Percentiles rank a stretch among this genome's conserved stretches.
phyloP scores from a whole-genome alignment of 805 yeast genomes.

The Priceomyces medius region DNA sequence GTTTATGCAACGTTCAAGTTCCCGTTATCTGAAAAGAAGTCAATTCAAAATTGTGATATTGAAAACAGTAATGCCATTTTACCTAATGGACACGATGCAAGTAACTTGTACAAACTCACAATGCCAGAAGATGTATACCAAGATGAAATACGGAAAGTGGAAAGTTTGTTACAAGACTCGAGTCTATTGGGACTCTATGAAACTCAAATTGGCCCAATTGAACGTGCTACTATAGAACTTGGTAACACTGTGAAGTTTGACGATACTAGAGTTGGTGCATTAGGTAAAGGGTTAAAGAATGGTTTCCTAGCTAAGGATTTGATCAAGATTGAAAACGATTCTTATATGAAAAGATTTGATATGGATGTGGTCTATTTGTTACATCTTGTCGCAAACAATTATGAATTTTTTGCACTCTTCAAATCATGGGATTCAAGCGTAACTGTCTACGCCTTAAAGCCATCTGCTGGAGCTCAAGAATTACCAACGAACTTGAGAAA shows the following conservation, averaged over 20 bases:
- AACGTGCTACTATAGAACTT: conserved; percentile 74
- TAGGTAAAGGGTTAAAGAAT: conserved; percentile 79
- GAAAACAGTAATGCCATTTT: conserved; percentile 59
- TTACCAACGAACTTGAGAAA: conserved; percentile 54
- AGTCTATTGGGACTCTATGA: conserved; percentile 74
- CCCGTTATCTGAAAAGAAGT: conserved; percentile 37
- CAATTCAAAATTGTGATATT: conserved; percentile 51
- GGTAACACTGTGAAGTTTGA: conserved; percentile 75
- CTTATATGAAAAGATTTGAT: conserved; percentile 55
- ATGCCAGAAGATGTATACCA: conserved; percentile 66
- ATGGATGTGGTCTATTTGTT: conserved; percentile 63
- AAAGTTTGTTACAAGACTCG: conserved; percentile 62
- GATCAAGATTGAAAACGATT: conserved; percentile 45
- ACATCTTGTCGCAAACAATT: conserved; percentile 70
- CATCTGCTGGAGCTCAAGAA: conserved; percentile 64
- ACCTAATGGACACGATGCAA: conserved; percentile 65
- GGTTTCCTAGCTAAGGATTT: conserved; percentile 74
- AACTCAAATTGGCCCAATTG: conserved; percentile 61
- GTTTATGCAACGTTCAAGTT: conserved; percentile 67
- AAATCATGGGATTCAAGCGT: conserved; percentile 58
- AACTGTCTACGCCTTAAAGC: conserved; percentile 60
- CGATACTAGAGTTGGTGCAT: conserved; percentile 70
- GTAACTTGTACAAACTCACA: conserved; percentile 56
- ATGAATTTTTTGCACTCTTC: conserved; percentile 70
- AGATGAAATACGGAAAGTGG: conserved; percentile 55